phyloP scores from a whole-genome alignment of 2,329 filamentous ascomycete species.

The Pestalotiopsis fici region DNA sequence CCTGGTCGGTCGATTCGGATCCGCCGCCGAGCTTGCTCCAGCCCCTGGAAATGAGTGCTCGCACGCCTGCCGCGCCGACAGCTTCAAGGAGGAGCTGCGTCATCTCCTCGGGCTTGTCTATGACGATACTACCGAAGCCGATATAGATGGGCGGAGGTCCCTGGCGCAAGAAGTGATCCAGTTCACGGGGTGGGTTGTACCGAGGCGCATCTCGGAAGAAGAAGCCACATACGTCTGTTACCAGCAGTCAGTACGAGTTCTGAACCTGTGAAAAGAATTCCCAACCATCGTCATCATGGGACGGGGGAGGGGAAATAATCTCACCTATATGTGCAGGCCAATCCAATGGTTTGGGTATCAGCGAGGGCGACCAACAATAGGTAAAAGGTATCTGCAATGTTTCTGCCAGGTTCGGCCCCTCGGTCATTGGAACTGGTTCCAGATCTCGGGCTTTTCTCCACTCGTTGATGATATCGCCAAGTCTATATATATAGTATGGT shows the following conservation, averaged over 20 bases:
- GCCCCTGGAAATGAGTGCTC: conserved; percentile 64
- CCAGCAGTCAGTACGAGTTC: background rate
- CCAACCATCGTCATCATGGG: too few species aligned
- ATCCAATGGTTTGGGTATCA: conserved; percentile 77
- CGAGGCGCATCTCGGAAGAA: conserved; percentile 70
- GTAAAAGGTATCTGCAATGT: conserved; percentile 77
- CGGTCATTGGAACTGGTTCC: conserved; percentile 73
- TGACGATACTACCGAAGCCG: conserved; percentile 56
- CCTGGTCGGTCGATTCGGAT: conserved; percentile 42
- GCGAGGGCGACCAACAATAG: conserved; percentile 83
- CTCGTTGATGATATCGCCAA: conserved; percentile 84
- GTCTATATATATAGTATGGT: conserved; percentile 14
- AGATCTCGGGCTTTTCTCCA: conserved; percentile 75
- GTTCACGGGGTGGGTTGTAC: conserved; percentile 65
- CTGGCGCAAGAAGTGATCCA: conserved; percentile 68
- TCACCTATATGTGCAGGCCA: conserved; percentile 69
- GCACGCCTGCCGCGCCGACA: conserved; percentile 54
- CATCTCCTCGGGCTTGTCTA: conserved; percentile 60
- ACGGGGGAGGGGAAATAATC: too few species aligned
- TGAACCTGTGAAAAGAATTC: background rate
- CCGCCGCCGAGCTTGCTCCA: conserved; percentile 62
- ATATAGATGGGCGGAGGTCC: conserved; percentile 79
- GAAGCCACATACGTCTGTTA: conserved; percentile 64
- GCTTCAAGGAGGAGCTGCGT: conserved; percentile 61
- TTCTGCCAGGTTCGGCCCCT: conserved; percentile 74